A percentile compares a stretch with the other conserved stretches of the same genome.
phyloP scores from a whole-genome alignment of 1,284 basidiomycete species.

The Naganishia sp. region DNA sequence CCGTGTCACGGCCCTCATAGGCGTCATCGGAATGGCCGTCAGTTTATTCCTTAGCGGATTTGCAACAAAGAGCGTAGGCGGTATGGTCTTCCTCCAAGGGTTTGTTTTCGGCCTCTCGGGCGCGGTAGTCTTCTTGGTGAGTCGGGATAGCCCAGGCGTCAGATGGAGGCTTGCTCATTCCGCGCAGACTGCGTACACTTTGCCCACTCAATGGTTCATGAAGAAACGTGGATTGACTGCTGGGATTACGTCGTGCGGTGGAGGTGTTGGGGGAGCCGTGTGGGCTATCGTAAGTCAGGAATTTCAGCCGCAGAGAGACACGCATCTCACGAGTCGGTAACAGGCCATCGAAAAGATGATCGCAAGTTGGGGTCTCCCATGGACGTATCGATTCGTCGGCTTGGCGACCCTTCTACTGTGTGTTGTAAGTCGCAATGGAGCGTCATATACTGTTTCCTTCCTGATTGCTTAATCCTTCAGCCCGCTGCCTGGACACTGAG shows the following conservation, averaged over 20 bases:
- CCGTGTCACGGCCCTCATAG: slow-evolving; percentile 12
- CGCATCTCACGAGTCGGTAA: neutral
- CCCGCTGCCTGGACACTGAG: slow-evolving; percentile 26
- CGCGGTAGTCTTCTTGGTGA: slow-evolving; percentile 21
- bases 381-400: slow-evolving; percentile 32
- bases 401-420: slow-evolving; percentile 10
- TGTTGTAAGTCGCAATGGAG: neutral
- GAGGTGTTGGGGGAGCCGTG: slow-evolving; percentile 48
- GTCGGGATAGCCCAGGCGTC: neutral
- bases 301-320: neutral
- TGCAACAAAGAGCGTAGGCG: slow-evolving; percentile 36
- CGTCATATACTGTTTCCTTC: neutral
- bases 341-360: slow-evolving; percentile 33
- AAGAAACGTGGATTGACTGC: slow-evolving; percentile 45
- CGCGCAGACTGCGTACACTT: slow-evolving; percentile 31
- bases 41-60: slow-evolving; percentile 39
- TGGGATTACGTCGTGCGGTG: slow-evolving; percentile 48
- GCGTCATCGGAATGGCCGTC: slow-evolving; percentile 25
- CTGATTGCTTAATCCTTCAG: neutral
- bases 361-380: slow-evolving; percentile 29
- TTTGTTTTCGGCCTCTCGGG: slow-evolving; percentile 20
- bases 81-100: slow-evolving; percentile 37
- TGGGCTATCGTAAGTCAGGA: slow-evolving; percentile 35
- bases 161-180: neutral
- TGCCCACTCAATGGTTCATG: slow-evolving; percentile 46